These are phyloP conservation scores for Begonia masoniana DNA, from an alignment of 306 rosid species.

Conservation along the genomic window DNA sequence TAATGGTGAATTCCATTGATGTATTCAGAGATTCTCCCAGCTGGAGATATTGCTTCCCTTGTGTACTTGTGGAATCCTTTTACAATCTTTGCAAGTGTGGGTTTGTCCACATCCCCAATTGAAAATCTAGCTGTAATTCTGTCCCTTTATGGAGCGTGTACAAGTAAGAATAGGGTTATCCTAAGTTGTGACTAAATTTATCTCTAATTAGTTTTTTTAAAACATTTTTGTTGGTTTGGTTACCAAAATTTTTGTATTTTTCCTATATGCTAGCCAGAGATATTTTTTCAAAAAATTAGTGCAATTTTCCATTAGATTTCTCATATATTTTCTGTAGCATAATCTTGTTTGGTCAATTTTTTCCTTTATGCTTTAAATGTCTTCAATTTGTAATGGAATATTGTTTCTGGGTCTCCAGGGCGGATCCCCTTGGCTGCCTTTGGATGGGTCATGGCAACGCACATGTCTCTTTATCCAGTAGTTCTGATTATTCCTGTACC, in stretches of 20 bases:
- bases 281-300: too few relatives aligned
- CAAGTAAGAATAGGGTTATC: slow-evolving; percentile 20
- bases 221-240: background rate
- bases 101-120: slow-evolving; percentile 44
- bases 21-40: slow-evolving; percentile 26
- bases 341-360: background rate
- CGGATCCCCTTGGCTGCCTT: slow-evolving; percentile 72
- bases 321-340: too few relatives aligned
- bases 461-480: slow-evolving; percentile 78
- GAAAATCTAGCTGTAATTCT: slow-evolving; percentile 32
- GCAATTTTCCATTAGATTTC: too few relatives aligned
- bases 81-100: slow-evolving; percentile 44
- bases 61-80: slow-evolving; percentile 48
- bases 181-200: slow-evolving; percentile 1
- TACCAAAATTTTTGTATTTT: background rate
- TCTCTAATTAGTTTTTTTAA: background rate
- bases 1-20: slow-evolving; percentile 12
- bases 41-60: slow-evolving; percentile 46
- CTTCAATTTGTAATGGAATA: slow-evolving; percentile 12
- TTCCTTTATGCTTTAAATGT: slow-evolving; percentile 8
- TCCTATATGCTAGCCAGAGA: too few relatives aligned
- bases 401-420: slow-evolving; percentile 40
- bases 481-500: slow-evolving; percentile 77
- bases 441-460: slow-evolving; percentile 95
- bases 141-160: slow-evolving; percentile 39